These are phyloP conservation scores for Fusarium sp. DNA, from an alignment of 2,329 filamentous ascomycete species.

Conservation along the genomic window DNA sequence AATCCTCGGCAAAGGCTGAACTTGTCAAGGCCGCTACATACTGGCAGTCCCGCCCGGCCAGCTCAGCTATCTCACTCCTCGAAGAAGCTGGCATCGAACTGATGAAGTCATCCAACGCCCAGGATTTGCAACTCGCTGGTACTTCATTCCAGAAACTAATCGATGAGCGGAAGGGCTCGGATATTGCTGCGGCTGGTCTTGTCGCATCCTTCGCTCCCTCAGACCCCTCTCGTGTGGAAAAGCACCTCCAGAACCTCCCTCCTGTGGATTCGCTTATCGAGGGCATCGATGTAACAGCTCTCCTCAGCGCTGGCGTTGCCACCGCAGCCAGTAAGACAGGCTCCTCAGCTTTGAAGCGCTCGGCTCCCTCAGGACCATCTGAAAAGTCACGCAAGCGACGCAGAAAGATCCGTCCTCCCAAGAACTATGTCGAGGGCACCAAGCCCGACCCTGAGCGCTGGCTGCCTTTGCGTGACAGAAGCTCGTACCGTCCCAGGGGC, in stretches of 20 bases:
- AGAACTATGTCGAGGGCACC: constrained; percentile 80
- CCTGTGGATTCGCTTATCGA: constrained; percentile 69
- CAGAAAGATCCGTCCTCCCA: constrained; percentile 72
- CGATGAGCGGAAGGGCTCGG: constrained; percentile 71
- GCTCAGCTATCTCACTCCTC: constrained; percentile 70
- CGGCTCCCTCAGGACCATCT: constrained; percentile 49
- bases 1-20: constrained; percentile 75
- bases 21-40: constrained; percentile 82
- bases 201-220: constrained; percentile 80
- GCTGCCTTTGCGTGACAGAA: constrained; percentile 89
- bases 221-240: constrained; percentile 64
- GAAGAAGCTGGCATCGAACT: constrained; percentile 85
- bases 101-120: constrained; percentile 75
- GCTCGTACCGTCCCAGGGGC: constrained; percentile 88
- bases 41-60: constrained; percentile 72
- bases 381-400: constrained; percentile 63
- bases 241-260: constrained; percentile 67
- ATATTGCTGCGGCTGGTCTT: constrained; percentile 80
- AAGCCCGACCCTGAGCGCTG: constrained; percentile 90
- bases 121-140: constrained; percentile 76
- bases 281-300: constrained; percentile 67
- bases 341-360: constrained; percentile 59
- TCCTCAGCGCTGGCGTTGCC: constrained; percentile 73
- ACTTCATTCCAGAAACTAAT: constrained; percentile 82
- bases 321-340: constrained; percentile 50